Evolutionary conservation across 352 stramenopile genomes (phyloP), one percentile per base, ranked within the genome.

Genomic region (Pythium volutum): DNA sequence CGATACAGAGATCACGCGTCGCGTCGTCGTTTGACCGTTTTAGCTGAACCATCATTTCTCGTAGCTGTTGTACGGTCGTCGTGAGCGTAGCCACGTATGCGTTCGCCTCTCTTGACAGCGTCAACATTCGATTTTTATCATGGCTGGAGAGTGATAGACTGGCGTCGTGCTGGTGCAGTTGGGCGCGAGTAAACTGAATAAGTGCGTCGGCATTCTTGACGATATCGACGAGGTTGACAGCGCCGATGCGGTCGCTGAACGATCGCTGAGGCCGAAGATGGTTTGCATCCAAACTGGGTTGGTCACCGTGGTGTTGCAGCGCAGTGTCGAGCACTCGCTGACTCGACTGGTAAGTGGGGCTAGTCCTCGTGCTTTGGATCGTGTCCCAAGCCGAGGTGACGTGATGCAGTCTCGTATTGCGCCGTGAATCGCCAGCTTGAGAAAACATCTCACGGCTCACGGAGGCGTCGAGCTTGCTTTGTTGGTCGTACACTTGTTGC

Each of bases 401-500:
- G 27, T 67, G 59, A 20, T 70, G 25, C 2, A 80, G 26, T 41
- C 69, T 70, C 4, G 66, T 67, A 2, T 53, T 31, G 4, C 77
- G 69, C 5, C 66, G 59, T 12, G 36, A 58, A 42, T 74, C 55
- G 8, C 63, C 51, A 4, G 65, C 60, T 54, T 74, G 66, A 5
- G 75, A 78, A 31, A 74, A 81, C 22, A 82, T 65, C 2, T 66
- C 62, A 1, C 63, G 70, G 38, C 56, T 67, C 1, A 74, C 43
- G 0, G 39, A 66, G 7, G 61, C 53, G 26, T 84, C 73, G 0
- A 82, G 48, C 11, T 55, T 26, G 42, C 43, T 73, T 34, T 84
- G 77, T n/a, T 76, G 60, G 41, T 84, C 68, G 14, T 84, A 69
- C 4, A 83, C 49, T 54, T 66, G 57, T 70, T 76, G 59, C 77